These are phyloP conservation scores for Pholiota microspora DNA, from an alignment of 768 basidiomycete species.

Conservation along the genomic window DNA sequence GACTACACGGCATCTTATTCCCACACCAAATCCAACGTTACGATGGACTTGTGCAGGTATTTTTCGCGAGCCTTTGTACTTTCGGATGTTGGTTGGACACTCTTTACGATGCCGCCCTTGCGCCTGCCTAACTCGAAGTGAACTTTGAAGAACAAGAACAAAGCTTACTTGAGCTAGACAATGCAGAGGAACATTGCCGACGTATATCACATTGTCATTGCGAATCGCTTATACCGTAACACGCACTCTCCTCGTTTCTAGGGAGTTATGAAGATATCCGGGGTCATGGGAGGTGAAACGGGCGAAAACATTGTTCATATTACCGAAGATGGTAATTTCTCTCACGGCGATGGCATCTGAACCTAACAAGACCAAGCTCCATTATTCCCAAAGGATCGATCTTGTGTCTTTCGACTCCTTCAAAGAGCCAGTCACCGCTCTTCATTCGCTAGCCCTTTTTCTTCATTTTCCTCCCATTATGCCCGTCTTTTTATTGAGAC, in stretches of 20 bases:
- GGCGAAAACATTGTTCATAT: conserved; percentile 16
- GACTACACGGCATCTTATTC: no score
- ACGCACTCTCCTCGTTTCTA: not conserved
- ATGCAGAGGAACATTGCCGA: not conserved
- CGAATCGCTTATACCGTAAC: not conserved
- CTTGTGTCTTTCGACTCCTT: conserved; percentile 12
- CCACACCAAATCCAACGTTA: no score
- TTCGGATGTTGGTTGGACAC: no score
- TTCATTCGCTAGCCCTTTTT: conserved; percentile 10
- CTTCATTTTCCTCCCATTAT: conserved; percentile 17
- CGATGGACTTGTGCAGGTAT: no score
- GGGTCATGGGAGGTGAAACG: not conserved
- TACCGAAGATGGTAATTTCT: conserved; percentile 15
- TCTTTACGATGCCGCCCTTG: no score
- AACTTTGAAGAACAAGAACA: no score
- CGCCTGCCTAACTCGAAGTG: no score
- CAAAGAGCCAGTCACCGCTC: conserved; percentile 14
- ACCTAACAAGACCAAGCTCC: conserved; percentile 14
- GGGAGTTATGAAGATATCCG: not conserved
- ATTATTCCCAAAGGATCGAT: conserved; percentile 18
- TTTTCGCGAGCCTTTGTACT: no score
- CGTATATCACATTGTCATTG: no score
- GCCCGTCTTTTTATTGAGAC: conserved; percentile 19
- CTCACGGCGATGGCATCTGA: not conserved
- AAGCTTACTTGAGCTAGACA: not conserved